These are phyloP conservation scores for Heliosperma pusillum DNA, from an alignment of 148 eudicot genomes.

Conservation along the genomic window DNA sequence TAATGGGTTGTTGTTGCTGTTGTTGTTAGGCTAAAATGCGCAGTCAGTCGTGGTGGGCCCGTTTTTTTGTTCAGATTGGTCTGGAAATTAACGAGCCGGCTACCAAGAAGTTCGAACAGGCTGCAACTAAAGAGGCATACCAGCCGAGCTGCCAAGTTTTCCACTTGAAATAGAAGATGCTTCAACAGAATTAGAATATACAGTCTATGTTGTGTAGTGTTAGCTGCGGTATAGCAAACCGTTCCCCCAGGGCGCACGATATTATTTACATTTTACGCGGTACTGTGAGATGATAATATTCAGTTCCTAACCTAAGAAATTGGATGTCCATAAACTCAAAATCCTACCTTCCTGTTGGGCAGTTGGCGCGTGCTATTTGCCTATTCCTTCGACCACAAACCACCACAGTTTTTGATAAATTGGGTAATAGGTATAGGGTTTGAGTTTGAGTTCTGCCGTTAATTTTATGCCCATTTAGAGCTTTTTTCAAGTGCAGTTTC, in stretches of 20 bases:
- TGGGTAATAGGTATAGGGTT: too few relatives aligned
- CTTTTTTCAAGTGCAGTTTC: too few relatives aligned
- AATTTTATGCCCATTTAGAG: too few relatives aligned
- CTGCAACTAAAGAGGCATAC: slow-evolving; percentile 56
- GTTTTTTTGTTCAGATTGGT: slow-evolving; percentile 69
- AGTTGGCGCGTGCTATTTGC: too few relatives aligned
- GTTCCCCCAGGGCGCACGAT: neutral
- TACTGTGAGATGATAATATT: too few relatives aligned
- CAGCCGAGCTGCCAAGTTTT: slow-evolving; percentile 79
- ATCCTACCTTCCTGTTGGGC: too few relatives aligned
- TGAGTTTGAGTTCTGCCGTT: too few relatives aligned
- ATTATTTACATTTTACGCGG: too few relatives aligned
- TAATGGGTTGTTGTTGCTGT: neutral
- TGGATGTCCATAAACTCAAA: too few relatives aligned
- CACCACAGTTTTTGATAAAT: too few relatives aligned
- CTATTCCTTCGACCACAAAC: too few relatives aligned
- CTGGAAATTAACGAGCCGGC: slow-evolving; percentile 82
- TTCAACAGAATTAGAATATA: slow-evolving; percentile 26
- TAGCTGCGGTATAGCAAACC: slow-evolving; percentile 32
- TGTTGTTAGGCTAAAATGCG: slow-evolving; percentile 72
- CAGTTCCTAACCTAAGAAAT: too few relatives aligned
- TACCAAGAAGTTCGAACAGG: slow-evolving; percentile 80
- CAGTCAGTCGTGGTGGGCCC: slow-evolving; percentile 87
- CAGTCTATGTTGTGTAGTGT: slow-evolving; percentile 25
- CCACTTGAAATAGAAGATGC: slow-evolving; percentile 55